A percentile compares a stretch with the other conserved stretches of the same genome.
Evolutionary conservation across 495 filamentous ascomycete species (phyloP).

Genomic region (Aspergillus ellipticus): DNA sequence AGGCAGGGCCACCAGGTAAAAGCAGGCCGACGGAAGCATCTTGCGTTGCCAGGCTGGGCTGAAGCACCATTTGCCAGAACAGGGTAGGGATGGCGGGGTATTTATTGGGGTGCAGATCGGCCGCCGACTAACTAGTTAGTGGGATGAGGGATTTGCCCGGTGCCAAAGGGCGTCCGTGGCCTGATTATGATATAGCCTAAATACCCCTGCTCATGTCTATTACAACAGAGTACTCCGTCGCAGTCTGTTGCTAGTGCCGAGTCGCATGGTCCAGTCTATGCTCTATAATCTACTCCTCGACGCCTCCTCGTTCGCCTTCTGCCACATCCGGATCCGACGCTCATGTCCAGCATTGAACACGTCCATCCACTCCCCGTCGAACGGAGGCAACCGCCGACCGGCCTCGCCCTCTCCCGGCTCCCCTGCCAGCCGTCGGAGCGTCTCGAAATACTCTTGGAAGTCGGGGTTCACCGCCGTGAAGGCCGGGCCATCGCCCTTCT

Average conservation of each 20-base stretch:
- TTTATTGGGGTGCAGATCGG: too few species aligned
- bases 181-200: too few species aligned
- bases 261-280: too few species aligned
- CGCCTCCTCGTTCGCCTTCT: constrained; percentile 19
- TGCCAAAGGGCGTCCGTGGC: too few species aligned
- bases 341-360: constrained; percentile 48
- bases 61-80: too few species aligned
- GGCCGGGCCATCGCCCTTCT: constrained; percentile 45
- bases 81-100: too few species aligned
- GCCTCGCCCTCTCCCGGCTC: constrained; percentile 29
- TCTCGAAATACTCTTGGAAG: constrained; percentile 55
- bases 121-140: too few species aligned
- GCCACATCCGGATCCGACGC: constrained; percentile 49
- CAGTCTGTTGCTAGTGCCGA: too few species aligned
- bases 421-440: constrained; percentile 43
- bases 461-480: constrained; percentile 51
- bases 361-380: constrained; percentile 45
- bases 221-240: too few species aligned
- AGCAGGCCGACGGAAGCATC: not conserved
- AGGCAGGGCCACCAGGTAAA: not conserved
- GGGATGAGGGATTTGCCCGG: too few species aligned
- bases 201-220: too few species aligned
- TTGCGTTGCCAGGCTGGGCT: not conserved
- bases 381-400: constrained; percentile 44
- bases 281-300: not conserved